Conservation (phyloP, 228 moss, liverwort and hornwort species). For the Sphagnum magellanicum region DNA sequence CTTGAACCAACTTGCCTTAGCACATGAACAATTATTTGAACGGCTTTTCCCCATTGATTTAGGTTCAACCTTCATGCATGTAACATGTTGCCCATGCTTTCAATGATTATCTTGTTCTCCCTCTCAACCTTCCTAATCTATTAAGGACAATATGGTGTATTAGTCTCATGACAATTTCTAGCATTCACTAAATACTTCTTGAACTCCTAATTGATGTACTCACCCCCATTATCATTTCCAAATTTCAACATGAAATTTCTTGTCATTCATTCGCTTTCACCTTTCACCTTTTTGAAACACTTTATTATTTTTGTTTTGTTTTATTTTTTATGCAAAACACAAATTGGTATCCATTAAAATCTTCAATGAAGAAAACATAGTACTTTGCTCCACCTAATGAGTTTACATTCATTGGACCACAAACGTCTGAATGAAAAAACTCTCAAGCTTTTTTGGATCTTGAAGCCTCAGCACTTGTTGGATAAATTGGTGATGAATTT, state of each 20-base stretch:
- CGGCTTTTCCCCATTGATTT: constrained; percentile 1
- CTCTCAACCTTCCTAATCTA: constrained; percentile 17
- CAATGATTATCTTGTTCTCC: constrained; percentile 8
- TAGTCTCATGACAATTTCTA: constrained; percentile 1
- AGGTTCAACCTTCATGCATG: neutral
- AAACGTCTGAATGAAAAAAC: constrained; percentile 1
- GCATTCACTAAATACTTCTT: neutral
- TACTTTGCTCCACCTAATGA: neutral
- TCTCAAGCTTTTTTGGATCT: too few species aligned
- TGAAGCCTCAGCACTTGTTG: too few species aligned
- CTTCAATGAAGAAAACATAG: constrained; percentile 1
- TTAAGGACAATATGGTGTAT: constrained; percentile 1
- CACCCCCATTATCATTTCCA: constrained; percentile 4
- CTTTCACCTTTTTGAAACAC: neutral
- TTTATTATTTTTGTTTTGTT: neutral
- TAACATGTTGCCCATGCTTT: constrained; percentile 4
- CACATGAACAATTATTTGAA: neutral
- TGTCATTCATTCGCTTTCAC: neutral
- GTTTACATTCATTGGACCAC: neutral
- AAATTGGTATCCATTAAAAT: neutral
- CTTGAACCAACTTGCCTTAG: neutral
- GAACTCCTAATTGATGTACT: constrained; percentile 4
- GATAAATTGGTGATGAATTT: too few species aligned
- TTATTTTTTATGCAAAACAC: neutral
- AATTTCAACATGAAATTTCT: neutral